Conservation (phyloP, 331 rosid species). For the Saraca asoca region DNA sequence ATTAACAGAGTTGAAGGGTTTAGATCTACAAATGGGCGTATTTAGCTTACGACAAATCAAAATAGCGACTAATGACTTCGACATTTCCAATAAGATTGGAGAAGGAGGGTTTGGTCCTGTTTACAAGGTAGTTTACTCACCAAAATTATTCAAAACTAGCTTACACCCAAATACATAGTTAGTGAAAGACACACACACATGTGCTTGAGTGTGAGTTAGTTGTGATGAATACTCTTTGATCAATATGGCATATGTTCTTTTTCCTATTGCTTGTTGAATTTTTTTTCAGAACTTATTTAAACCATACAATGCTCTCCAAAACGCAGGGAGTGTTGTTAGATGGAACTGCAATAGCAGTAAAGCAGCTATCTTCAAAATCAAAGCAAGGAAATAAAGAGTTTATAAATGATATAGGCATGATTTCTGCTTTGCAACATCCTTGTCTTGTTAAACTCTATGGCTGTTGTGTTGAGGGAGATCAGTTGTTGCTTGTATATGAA, state of each 20-base stretch:
- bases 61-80: conserved; percentile 62
- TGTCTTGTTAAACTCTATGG: too few relatives aligned
- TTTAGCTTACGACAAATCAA: conserved; percentile 58
- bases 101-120: conserved; percentile 79
- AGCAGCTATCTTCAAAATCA: conserved; percentile 63
- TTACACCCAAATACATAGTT: too few relatives aligned
- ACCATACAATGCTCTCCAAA: background rate
- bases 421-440: conserved; percentile 59
- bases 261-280: background rate
- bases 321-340: conserved; percentile 54
- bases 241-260: too few relatives aligned
- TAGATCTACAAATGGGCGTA: conserved; percentile 45
- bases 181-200: too few relatives aligned
- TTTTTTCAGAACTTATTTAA: background rate
- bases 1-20: conserved; percentile 46
- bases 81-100: conserved; percentile 51
- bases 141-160: too few relatives aligned
- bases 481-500: conserved; percentile 56
- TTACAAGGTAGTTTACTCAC: conserved; percentile 46
- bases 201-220: background rate
- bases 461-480: conserved; percentile 54
- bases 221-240: background rate
- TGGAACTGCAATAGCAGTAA: conserved; percentile 50
- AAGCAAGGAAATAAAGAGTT: conserved; percentile 65
- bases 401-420: conserved; percentile 61